These are phyloP conservation scores for Heterobasidion annosum DNA, from an alignment of 1,284 basidiomycete genomes.

Conservation along the genomic window DNA sequence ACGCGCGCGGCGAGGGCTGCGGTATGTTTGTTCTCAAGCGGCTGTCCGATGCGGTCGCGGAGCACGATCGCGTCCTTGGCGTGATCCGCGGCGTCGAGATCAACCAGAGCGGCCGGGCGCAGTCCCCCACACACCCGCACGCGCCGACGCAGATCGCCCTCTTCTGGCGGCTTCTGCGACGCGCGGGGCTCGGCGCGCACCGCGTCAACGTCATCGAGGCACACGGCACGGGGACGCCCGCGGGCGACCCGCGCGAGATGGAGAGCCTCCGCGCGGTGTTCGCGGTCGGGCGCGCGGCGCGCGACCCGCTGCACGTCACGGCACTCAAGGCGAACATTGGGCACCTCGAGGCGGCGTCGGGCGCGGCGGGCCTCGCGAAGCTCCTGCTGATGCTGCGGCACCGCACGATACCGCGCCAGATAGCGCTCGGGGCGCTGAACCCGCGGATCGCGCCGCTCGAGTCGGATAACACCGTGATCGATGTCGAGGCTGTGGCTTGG, in stretches of 20 bases:
- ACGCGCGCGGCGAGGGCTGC: slow-evolving; percentile 65
- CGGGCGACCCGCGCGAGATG: slow-evolving; percentile 59
- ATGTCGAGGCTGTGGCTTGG: slow-evolving; percentile 34
- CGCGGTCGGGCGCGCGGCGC: slow-evolving; percentile 24
- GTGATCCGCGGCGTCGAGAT: slow-evolving; percentile 61
- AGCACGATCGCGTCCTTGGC: slow-evolving; percentile 58
- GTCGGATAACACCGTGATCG: slow-evolving; percentile 41
- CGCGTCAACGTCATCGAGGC: slow-evolving; percentile 59
- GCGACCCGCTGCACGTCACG: slow-evolving; percentile 52
- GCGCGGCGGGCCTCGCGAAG: slow-evolving; percentile 61
- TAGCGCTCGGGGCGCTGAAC: slow-evolving; percentile 50
- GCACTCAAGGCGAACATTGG: slow-evolving; percentile 68
- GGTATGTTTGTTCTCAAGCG: slow-evolving; percentile 66
- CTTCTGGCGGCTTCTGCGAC: slow-evolving; percentile 37
- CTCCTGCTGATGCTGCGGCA: slow-evolving; percentile 59
- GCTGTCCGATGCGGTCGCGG: slow-evolving; percentile 49
- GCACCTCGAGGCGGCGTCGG: slow-evolving; percentile 68
- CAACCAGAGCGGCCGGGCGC: slow-evolving; percentile 57
- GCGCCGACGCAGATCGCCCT: slow-evolving; percentile 46
- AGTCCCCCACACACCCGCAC: slow-evolving; percentile 68
- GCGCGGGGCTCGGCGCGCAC: slow-evolving; percentile 33
- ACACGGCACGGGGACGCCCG: slow-evolving; percentile 61
- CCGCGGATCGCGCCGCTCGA: slow-evolving; percentile 41
- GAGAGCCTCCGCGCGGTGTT: slow-evolving; percentile 54
- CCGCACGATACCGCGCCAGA: slow-evolving; percentile 44